Conservation (phyloP, 2,329 filamentous ascomycete species). For the Sphaerulina populicola region DNA sequence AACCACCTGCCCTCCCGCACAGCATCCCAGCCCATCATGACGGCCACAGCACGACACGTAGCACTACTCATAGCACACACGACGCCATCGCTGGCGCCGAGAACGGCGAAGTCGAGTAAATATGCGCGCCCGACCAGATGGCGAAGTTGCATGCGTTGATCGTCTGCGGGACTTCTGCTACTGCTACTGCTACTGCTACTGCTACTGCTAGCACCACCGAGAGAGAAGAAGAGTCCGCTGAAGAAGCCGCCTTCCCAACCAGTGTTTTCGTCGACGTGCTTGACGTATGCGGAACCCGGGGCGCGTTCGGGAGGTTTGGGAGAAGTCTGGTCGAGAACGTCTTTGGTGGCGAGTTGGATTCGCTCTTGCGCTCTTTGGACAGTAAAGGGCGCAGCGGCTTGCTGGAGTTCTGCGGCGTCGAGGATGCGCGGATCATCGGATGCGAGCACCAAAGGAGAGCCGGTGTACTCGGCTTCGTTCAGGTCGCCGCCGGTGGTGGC, state of each 20-base stretch:
- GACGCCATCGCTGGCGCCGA: conserved; percentile 60
- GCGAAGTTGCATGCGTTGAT: conserved; percentile 55
- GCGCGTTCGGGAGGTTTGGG: conserved; percentile 27
- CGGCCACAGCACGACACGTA: conserved; percentile 62
- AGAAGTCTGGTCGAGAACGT: conserved; percentile 36
- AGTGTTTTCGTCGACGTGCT: conserved; percentile 65
- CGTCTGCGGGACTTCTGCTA: conserved; percentile 18
- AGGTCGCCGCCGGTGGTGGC: conserved; percentile 48
- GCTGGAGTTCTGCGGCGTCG: conserved; percentile 54
- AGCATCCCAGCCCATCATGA: conserved; percentile 80
- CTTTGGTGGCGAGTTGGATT: conserved; percentile 65
- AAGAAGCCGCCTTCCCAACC: conserved; percentile 90
- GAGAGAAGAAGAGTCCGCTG: conserved; percentile 68
- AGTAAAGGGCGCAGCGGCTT: conserved; percentile 29
- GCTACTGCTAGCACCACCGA: conserved; percentile 49
- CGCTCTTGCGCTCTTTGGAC: conserved; percentile 58
- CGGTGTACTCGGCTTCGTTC: conserved; percentile 26
- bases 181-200: background rate
- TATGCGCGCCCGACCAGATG: conserved; percentile 73
- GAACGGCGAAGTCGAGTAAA: conserved; percentile 67
- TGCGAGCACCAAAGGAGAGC: conserved; percentile 52
- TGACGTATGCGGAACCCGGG: conserved; percentile 48
- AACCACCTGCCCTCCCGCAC: conserved; percentile 57
- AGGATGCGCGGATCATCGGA: conserved; percentile 76
- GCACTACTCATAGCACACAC: conserved; percentile 66